Evolutionary conservation across 257 asterid species (phyloP), one percentile per base, ranked within the genome.

Genomic region (Forsythia viridissima): DNA sequence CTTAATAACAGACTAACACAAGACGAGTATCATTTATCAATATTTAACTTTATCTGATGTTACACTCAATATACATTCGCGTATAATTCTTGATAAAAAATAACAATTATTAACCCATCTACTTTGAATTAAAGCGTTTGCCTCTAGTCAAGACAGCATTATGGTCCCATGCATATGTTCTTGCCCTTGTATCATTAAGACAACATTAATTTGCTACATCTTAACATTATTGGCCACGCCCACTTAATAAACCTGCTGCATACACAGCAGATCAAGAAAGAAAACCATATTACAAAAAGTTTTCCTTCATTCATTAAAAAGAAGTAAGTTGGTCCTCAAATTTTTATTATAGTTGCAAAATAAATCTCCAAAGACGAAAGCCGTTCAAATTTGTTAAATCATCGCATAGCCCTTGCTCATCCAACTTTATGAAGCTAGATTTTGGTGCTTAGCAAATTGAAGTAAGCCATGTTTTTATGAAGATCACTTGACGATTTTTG

Each of bases 51-150:
- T 24, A 61, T 10, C 0, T 3, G 2, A 0, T 2, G 30, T 57
- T n/a, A 24, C 69, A 21, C 8, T 12, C 24, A 8, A 8, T 10
- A 5, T 2, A 59, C 7, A 16, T 8, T 40, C 15, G 52, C 9
- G 5, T 8, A 11, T 40, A 18, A 21, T 76, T 70, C 20, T 42
- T 74, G 55, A 59, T 66, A 7, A 42, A 30, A 51, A 67, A 57
- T 34, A 65, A 43, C 37, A 76, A 9, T n/a, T 39, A 81, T 69
- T 83, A 80, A 77, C 37, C 67, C 71, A 77, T 72, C 36, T 73
- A 77, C 36, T 83, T 86, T 82, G 90, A 87, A 89, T 86, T 89
- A 91, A 89, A 88, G 96, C 30, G 70, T 80, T 63, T 87, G 86
- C 73, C 59, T 80, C 79, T 80, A 67, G 81, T 83, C 80, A 81